Base-by-base conservation (phyloP, 1,284 basidiomycete species). In the Rugosomyces carneus region DNA sequence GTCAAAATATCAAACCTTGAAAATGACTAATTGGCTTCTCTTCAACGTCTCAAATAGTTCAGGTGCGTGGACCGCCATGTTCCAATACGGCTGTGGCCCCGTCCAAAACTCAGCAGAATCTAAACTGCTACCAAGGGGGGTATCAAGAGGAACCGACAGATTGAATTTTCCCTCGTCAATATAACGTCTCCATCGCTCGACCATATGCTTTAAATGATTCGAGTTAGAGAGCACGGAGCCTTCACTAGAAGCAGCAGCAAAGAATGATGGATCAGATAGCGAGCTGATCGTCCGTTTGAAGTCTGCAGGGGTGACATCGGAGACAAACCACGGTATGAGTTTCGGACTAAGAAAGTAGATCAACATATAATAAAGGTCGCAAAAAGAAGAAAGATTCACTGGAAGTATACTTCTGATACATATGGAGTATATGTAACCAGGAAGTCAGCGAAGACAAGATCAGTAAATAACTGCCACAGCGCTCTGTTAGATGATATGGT, bases 381-480 rank as follows among this genome's bases (percentile, higher is more conserved):
- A 43, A 26, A 19, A 8, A n/a, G 3, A 9, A 41, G 23, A 16
- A 15, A 70, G 8, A 6, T 88, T 48, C 53, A 93, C 92, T 96
- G 93, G 69, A 96, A 95, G 43, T 91, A 80, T 13, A 93, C 85
- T 57, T 80, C 76, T 6, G 76, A 75, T 40, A 90, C 80, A 60
- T 86, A 85, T 1, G 91, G 88, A 0, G 93, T 94, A 58, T 84
- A 82, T 0, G 89, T 89, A 15, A 96, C 76, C 24, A 97, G 68
- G 62, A 96, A 98, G 62, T 99, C 95, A 29, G 94, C 95, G 53
- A 99, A 84, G 16, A 97, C 82, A 24, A 98, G 69, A 61, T 98
- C 96, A 1, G 94, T 96, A 64, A 91, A 93, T 11, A 98, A 72
- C 87, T 92, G 53, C 4, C 29, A 31, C 4, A n/a, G 13, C 29